phyloP scores from a whole-genome alignment of 345 rosid genomes.

The Balakata baccata region DNA sequence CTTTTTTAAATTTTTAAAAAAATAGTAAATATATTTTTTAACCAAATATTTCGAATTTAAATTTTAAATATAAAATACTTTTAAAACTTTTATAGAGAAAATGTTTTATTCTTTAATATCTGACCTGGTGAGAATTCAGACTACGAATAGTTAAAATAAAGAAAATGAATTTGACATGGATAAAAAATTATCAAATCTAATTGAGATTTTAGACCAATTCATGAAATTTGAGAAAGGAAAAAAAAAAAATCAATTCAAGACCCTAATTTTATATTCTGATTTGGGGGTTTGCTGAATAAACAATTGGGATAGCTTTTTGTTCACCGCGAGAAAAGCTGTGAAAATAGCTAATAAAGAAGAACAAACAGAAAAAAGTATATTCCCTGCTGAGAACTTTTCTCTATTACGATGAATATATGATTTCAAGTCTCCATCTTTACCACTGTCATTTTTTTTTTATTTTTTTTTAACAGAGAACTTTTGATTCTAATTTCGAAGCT shows the following conservation, averaged over 20 bases:
- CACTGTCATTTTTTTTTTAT: slow-evolving; percentile 4
- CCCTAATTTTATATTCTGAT: neutral
- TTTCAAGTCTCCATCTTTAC: slow-evolving; percentile 12
- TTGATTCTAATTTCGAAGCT: too few relatives aligned
- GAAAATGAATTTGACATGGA: too few relatives aligned
- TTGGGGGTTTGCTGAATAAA: neutral
- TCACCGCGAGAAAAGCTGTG: slow-evolving; percentile 34
- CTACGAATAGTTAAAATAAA: too few relatives aligned
- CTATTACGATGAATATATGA: slow-evolving; percentile 38
- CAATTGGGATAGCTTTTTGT: slow-evolving; percentile 4
- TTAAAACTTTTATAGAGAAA: too few relatives aligned
- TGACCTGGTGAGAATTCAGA: too few relatives aligned
- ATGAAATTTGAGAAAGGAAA: neutral
- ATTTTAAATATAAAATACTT: too few relatives aligned
- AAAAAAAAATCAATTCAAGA: neutral
- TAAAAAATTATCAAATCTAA: neutral
- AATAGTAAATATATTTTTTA: too few relatives aligned
- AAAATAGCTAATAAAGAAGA: slow-evolving; percentile 16
- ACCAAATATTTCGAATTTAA: too few relatives aligned
- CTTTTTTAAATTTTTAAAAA: too few relatives aligned
- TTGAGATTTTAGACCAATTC: neutral
- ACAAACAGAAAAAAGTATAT: slow-evolving; percentile 55
- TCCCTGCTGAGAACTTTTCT: slow-evolving; percentile 48
- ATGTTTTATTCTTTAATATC: too few relatives aligned
- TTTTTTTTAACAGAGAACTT: too few relatives aligned